A percentile compares a stretch with the other conserved stretches of the same genome.
phyloP scores from a whole-genome alignment of 2,329 filamentous ascomycete species.

The Diaporthe sp. region DNA sequence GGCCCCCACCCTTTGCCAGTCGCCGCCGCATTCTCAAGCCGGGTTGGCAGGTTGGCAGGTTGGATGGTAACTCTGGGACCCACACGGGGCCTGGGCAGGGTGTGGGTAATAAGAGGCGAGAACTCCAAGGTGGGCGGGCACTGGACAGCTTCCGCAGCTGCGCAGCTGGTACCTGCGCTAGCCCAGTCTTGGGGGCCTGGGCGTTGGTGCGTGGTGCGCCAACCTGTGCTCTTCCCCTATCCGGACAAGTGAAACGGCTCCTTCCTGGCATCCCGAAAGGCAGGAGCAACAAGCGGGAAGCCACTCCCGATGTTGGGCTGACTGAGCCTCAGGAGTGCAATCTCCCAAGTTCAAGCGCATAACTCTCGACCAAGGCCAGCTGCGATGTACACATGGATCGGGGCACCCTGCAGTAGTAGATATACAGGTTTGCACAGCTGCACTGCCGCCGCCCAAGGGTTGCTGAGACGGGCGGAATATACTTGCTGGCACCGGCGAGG shows the following conservation, averaged over 20 bases:
- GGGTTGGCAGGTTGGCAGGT: slow-evolving; percentile 17
- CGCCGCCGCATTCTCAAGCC: slow-evolving; percentile 22
- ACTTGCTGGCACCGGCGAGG: not conserved
- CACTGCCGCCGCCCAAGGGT: slow-evolving; percentile 24
- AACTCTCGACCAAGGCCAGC: not conserved
- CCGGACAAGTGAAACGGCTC: slow-evolving; percentile 33
- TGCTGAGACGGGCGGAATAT: slow-evolving; percentile 1
- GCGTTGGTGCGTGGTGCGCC: not conserved
- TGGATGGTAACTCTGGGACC: not conserved
- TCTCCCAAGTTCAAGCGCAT: slow-evolving; percentile 17
- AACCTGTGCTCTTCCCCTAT: slow-evolving; percentile 4
- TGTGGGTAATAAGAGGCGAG: not conserved
- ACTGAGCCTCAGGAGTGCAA: slow-evolving; percentile 27
- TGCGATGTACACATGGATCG: slow-evolving; percentile 4
- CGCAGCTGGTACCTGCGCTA: slow-evolving; percentile 25
- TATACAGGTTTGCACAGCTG: slow-evolving; percentile 15
- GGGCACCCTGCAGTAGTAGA: not conserved
- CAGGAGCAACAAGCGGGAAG: slow-evolving; percentile 33
- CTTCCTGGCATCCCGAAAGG: slow-evolving; percentile 26
- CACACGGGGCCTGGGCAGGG: slow-evolving; percentile 6
- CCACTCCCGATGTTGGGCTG: slow-evolving; percentile 30
- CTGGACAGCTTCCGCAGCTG: slow-evolving; percentile 8
- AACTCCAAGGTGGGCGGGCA: not conserved
- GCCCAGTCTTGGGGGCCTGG: slow-evolving; percentile 1
- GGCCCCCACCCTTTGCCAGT: slow-evolving; percentile 11